Conservation (phyloP, 805 yeast species). For the Candida nanaspora region DNA sequence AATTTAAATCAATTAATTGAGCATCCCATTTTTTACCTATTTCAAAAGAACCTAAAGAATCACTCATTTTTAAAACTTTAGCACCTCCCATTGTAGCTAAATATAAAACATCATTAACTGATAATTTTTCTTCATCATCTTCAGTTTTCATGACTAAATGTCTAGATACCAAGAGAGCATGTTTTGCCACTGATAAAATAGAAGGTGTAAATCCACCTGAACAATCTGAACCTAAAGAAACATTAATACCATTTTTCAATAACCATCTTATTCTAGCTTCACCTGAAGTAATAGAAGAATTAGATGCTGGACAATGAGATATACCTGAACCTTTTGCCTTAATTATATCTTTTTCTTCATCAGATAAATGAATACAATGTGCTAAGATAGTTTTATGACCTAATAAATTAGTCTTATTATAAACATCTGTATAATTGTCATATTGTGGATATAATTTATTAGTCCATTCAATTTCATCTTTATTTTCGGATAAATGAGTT, state of each 20-base stretch:
- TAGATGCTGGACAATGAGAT: conserved; percentile 86
- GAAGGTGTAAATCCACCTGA: conserved; percentile 67
- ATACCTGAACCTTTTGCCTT: conserved; percentile 51
- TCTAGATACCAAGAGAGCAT: conserved; percentile 60
- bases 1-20: conserved; percentile 59
- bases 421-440: conserved; percentile 62
- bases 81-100: conserved; percentile 89
- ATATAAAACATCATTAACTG: conserved; percentile 61
- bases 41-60: conserved; percentile 57
- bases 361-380: conserved; percentile 70
- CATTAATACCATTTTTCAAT: conserved; percentile 56
- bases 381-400: conserved; percentile 67
- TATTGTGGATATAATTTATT: conserved; percentile 62
- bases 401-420: conserved; percentile 52
- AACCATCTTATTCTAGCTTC: conserved; percentile 71
- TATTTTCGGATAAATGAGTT: conserved; percentile 79
- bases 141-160: conserved; percentile 51
- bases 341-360: conserved; percentile 53
- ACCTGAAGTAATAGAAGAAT: conserved; percentile 78
- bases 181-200: conserved; percentile 53
- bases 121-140: conserved; percentile 37
- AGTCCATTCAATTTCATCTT: conserved; percentile 66
- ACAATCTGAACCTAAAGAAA: conserved; percentile 69
- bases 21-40: conserved; percentile 76
- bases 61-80: conserved; percentile 48